phyloP scores from a whole-genome alignment of 805 yeast genomes.

The Maudiozyma bulderi region DNA sequence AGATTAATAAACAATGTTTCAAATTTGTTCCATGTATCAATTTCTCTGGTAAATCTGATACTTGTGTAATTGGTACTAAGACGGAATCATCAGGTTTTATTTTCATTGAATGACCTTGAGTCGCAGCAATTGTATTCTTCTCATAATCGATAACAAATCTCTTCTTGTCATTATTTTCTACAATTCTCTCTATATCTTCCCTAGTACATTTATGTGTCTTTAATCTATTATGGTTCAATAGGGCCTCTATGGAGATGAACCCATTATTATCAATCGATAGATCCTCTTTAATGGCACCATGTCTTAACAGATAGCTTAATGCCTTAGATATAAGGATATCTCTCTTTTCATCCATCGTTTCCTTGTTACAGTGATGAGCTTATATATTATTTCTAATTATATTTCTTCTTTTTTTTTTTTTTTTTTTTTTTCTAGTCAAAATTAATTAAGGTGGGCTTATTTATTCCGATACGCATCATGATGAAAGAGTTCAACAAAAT shows the following conservation, averaged over 20 bases:
- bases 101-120: conserved; percentile 80
- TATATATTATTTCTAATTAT: background rate
- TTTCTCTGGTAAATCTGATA: conserved; percentile 36
- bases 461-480: conserved; percentile 19
- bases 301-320: conserved; percentile 72
- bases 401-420: background rate
- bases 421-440: conserved; percentile 2
- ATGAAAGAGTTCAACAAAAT: conserved; percentile 50
- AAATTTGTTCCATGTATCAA: conserved; percentile 76
- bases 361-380: background rate
- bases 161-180: conserved; percentile 56
- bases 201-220: conserved; percentile 45
- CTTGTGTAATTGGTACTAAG: conserved; percentile 30
- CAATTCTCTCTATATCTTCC: conserved; percentile 53
- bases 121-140: conserved; percentile 58
- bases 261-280: conserved; percentile 61
- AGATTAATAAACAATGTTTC: conserved; percentile 38
- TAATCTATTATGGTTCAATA: conserved; percentile 50
- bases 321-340: conserved; percentile 58
- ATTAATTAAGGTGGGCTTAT: conserved; percentile 14
- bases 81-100: conserved; percentile 35
- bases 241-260: conserved; percentile 42
- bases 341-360: conserved; percentile 25
- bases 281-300: conserved; percentile 65
- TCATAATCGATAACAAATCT: conserved; percentile 45